Evolutionary conservation across 2,329 filamentous ascomycete species (phyloP), one percentile per base, ranked within the genome.

Genomic region (Aspergillus sp.): DNA sequence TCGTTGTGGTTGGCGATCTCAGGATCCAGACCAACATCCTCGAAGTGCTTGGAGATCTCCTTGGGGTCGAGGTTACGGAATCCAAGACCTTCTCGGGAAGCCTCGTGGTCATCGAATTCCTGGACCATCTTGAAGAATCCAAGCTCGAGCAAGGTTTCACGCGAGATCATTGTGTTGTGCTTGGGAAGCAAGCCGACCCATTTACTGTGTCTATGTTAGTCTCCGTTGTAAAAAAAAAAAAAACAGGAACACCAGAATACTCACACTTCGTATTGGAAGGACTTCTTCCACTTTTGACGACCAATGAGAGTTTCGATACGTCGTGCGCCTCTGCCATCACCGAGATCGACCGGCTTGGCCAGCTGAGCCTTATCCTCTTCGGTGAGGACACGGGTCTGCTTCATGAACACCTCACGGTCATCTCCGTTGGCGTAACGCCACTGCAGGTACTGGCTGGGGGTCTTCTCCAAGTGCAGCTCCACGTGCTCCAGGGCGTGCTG

Each of bases 1-100:
- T 96, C 86, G 69, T 96, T 97, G 81, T 98, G 93, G 73, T 96
- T 95, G 61, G 93, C 93, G 62, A 98, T 97, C 62, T 98, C 93
- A 0, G 91, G 90, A 66, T 97, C 93, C 40, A 98, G 81, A 46
- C 93, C 93, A 31, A 97, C 79, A 60, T 98, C 93, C 60, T 97
- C 90, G 61, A 98, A 98, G 73, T 98, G 93, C 80, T 97, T 94
- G 47, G 88, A 86, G 70, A 98, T 97, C 62, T 94, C 82, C 60
- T 90, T 88, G 39, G 91, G 91, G 64, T 95, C 89, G 44, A 98
- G 82, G 58, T 90, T 81, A 65, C 93, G 88, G 80, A 93, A 98
- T 53, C 93, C 91, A 32, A 98, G 83, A 79, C 93, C 93, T 71
- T 98, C 93, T 61, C 93, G 88, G n/a, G 91, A 95, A 11, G 93